Conservation (phyloP, 2,329 filamentous ascomycete species). For the Penicillium sp. region DNA sequence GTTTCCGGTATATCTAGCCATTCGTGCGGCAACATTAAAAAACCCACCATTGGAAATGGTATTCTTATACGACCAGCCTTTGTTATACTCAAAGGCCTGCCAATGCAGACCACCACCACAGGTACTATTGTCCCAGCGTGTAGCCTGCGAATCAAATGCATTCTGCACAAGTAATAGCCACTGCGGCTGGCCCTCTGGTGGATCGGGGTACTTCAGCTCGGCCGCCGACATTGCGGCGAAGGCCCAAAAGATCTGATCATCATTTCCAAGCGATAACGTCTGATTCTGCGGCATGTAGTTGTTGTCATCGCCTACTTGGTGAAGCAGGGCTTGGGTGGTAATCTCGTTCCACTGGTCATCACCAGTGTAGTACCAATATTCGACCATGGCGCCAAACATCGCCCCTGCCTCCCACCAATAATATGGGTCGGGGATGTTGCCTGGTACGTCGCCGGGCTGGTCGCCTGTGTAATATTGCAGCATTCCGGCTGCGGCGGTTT, state of each 20-base stretch:
- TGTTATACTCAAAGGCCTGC: conserved; percentile 17
- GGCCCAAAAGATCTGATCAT: conserved; percentile 59
- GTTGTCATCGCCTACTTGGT: conserved; percentile 64
- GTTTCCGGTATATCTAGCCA: conserved; percentile 18
- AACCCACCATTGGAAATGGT: conserved; percentile 17
- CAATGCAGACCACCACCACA: conserved; percentile 66
- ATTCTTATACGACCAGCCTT: conserved; percentile 16
- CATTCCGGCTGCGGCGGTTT: conserved; percentile 43
- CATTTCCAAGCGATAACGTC: background rate
- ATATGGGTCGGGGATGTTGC: conserved; percentile 47
- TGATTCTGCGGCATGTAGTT: conserved; percentile 67
- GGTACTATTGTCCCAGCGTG: conserved; percentile 63
- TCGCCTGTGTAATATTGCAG: conserved; percentile 48
- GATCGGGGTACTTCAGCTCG: conserved; percentile 71
- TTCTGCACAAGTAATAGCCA: conserved; percentile 73
- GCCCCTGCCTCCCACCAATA: conserved; percentile 37
- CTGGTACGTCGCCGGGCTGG: conserved; percentile 46
- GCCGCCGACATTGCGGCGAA: conserved; percentile 73
- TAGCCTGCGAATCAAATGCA: conserved; percentile 72
- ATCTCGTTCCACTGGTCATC: conserved; percentile 29
- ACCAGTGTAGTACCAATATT: conserved; percentile 36
- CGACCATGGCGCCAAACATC: conserved; percentile 32
- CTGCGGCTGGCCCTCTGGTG: conserved; percentile 59
- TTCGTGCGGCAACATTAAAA: conserved; percentile 15
- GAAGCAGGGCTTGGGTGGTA: conserved; percentile 30